Percentiles rank a stretch among this genome's conserved stretches.
Evolutionary conservation across 768 basidiomycete genomes (phyloP).

Genomic region (Pseudohyphozyma bogoriensis): DNA sequence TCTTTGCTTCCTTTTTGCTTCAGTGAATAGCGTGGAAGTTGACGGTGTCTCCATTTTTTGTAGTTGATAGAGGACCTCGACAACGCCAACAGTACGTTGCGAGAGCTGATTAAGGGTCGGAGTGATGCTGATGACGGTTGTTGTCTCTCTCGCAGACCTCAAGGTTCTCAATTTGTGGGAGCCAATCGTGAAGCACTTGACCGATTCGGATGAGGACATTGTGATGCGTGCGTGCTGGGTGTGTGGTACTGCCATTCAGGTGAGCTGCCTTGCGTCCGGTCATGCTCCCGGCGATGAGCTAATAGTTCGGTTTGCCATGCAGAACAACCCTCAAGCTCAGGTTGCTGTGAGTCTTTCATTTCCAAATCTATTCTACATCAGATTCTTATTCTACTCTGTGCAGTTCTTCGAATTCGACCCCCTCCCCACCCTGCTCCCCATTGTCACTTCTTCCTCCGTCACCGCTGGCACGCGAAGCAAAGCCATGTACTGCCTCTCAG

Average conservation of each 20-base stretch:
- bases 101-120: background rate
- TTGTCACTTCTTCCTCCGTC: slow-evolving; percentile 44
- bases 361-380: no score
- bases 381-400: background rate
- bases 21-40: background rate
- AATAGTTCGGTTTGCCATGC: no score
- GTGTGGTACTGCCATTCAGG: slow-evolving; percentile 63
- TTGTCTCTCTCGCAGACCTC: slow-evolving; percentile 51
- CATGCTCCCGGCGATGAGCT: background rate
- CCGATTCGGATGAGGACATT: slow-evolving; percentile 50
- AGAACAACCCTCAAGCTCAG: slow-evolving; percentile 81
- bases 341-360: slow-evolving; percentile 49
- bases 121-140: background rate
- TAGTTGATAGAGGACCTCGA: slow-evolving; percentile 81
- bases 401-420: slow-evolving; percentile 48
- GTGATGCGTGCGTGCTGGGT: slow-evolving; percentile 70
- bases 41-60: background rate
- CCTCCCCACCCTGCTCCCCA: slow-evolving; percentile 53
- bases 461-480: slow-evolving; percentile 37
- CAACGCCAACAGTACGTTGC: slow-evolving; percentile 65
- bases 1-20: background rate
- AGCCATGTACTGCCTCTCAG: slow-evolving; percentile 70
- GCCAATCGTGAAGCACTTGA: slow-evolving; percentile 57
- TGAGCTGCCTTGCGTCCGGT: background rate
- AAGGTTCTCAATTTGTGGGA: slow-evolving; percentile 68